Evolutionary conservation across 169 alveolate species (phyloP).

Genomic region (Plasmodium chabaudi): DNA sequence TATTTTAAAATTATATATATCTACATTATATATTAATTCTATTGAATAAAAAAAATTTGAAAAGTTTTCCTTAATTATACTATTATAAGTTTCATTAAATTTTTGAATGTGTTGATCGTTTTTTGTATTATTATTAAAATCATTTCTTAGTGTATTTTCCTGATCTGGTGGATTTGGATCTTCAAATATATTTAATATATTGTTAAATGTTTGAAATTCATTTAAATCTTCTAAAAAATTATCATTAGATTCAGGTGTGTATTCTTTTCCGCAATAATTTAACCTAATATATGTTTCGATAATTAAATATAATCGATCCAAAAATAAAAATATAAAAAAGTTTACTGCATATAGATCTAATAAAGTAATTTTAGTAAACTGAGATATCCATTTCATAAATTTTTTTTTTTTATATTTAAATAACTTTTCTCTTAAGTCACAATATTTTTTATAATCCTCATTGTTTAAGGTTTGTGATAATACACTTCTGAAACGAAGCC

Average conservation of each 20-base stretch:
- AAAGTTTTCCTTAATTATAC: constrained; percentile 24
- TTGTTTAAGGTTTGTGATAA: constrained; percentile 38
- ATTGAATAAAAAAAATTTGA: constrained; percentile 44
- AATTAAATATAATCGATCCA: constrained; percentile 59
- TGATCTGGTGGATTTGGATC: neutral
- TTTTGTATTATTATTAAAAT: neutral
- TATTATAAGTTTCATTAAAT: constrained; percentile 11
- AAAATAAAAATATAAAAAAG: constrained; percentile 69
- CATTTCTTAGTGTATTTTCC: neutral
- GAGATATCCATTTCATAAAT: constrained; percentile 58
- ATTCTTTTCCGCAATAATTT: constrained; percentile 11
- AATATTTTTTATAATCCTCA: constrained; percentile 55
- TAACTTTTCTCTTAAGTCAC: constrained; percentile 71
- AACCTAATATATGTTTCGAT: constrained; percentile 60
- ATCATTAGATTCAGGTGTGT: neutral
- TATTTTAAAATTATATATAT: constrained; percentile 51
- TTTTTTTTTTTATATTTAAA: constrained; percentile 72
- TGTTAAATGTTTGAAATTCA: constrained; percentile 31
- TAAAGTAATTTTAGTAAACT: constrained; percentile 37
- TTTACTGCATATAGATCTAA: constrained; percentile 41
- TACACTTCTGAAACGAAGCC: constrained; percentile 61
- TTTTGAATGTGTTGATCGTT: constrained; percentile 1
- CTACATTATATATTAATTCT: constrained; percentile 51
- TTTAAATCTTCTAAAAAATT: constrained; percentile 20
- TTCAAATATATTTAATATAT: constrained; percentile 23